Evolutionary conservation across 805 yeast species (phyloP).

Genomic region (Teunomyces stri): DNA sequence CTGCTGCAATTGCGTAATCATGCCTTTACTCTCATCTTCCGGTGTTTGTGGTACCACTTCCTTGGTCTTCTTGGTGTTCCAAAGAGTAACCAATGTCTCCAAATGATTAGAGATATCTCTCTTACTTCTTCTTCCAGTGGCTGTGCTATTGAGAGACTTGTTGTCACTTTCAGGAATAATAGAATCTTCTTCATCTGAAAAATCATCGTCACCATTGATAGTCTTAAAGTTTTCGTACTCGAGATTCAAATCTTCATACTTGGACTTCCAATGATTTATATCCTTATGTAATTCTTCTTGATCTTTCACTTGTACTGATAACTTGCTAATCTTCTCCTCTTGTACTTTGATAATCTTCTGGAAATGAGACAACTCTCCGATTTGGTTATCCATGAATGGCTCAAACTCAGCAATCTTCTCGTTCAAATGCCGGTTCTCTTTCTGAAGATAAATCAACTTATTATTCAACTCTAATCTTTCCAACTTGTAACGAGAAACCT

Average conservation of each 20-base stretch:
- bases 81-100: conserved; percentile 32
- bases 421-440: conserved; percentile 44
- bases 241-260: conserved; percentile 41
- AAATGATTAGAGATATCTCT: conserved; percentile 34
- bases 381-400: conserved; percentile 51
- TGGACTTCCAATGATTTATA: conserved; percentile 46
- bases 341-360: conserved; percentile 56
- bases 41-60: conserved; percentile 9
- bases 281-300: conserved; percentile 46
- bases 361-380: conserved; percentile 50
- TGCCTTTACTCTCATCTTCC: conserved; percentile 14
- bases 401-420: conserved; percentile 47
- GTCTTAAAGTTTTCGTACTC: conserved; percentile 44
- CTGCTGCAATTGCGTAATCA: conserved; percentile 45
- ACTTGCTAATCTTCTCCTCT: conserved; percentile 42
- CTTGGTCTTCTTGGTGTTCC: conserved; percentile 20
- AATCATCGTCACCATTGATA: conserved; percentile 31
- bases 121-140: conserved; percentile 22
- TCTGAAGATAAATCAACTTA: conserved; percentile 42
- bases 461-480: conserved; percentile 44
- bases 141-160: conserved; percentile 22
- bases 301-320: conserved; percentile 40
- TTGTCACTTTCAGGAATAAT: conserved; percentile 12
- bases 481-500: conserved; percentile 39
- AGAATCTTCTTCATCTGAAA: conserved; percentile 24